A percentile compares a stretch with the other conserved stretches of the same genome.
phyloP scores from a whole-genome alignment of 768 basidiomycete species.

The Hirschioporus abietinus region DNA sequence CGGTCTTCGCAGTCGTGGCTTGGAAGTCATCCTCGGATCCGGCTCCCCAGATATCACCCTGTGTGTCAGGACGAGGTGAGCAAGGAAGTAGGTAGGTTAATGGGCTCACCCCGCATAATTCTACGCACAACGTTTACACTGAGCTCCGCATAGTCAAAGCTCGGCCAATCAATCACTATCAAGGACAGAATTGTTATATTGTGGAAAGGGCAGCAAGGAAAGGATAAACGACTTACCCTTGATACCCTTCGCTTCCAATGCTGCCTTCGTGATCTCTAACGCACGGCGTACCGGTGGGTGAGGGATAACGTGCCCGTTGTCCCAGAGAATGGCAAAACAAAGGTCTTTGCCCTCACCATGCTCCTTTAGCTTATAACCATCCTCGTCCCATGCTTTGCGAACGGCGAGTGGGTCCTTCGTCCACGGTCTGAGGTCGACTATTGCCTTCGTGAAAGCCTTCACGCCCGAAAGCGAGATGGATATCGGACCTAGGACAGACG shows the following conservation, averaged over 20 bases:
- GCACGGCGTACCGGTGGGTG: slow-evolving; percentile 65
- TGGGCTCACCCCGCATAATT: neutral
- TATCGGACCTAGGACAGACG: slow-evolving; percentile 73
- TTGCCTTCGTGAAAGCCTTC: slow-evolving; percentile 58
- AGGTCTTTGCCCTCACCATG: slow-evolving; percentile 45
- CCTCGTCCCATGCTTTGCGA: slow-evolving; percentile 56
- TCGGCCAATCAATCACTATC: slow-evolving; percentile 67
- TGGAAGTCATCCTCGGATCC: slow-evolving; percentile 45
- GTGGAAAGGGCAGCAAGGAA: neutral
- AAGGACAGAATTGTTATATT: neutral
- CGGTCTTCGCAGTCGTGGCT: slow-evolving; percentile 30
- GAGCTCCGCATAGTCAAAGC: slow-evolving; percentile 23
- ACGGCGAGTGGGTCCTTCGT: slow-evolving; percentile 52
- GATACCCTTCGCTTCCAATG: slow-evolving; percentile 58
- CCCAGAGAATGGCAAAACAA: slow-evolving; percentile 59
- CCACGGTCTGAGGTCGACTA: slow-evolving; percentile 62
- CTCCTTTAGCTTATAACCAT: slow-evolving; percentile 53
- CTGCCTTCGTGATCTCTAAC: slow-evolving; percentile 48
- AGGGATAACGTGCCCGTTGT: slow-evolving; percentile 53
- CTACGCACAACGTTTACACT: slow-evolving; percentile 4
- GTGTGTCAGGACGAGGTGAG: slow-evolving; percentile 8
- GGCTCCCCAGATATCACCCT: slow-evolving; percentile 25
- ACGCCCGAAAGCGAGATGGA: slow-evolving; percentile 53
- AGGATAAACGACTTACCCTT: slow-evolving; percentile 36
- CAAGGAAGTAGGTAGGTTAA: slow-evolving; percentile 25